A percentile compares a stretch with the other conserved stretches of the same genome.
Conservation (phyloP, 441 rosid genomes). For the Codiaeum variegatum region DNA sequence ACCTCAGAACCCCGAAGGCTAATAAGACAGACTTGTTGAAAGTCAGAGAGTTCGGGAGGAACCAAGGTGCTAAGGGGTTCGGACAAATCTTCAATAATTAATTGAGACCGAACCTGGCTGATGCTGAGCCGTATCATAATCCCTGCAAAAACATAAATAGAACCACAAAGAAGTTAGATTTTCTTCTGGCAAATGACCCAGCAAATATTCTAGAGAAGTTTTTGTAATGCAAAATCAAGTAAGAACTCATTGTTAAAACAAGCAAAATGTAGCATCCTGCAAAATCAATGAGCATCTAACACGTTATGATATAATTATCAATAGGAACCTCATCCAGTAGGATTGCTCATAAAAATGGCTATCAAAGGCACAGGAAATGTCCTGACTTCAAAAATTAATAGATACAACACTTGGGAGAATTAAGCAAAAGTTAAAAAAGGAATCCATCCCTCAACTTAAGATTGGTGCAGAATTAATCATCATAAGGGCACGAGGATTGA, state of each 20-base stretch:
- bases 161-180: background rate
- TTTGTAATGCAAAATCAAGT: background rate
- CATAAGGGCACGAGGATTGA: background rate
- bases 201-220: background rate
- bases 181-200: background rate
- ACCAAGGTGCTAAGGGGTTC: too few species aligned
- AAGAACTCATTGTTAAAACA: background rate
- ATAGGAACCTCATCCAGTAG: background rate
- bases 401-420: background rate
- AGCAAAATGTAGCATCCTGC: background rate
- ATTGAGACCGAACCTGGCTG: too few species aligned
- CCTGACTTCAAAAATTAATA: background rate
- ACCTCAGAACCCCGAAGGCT: too few species aligned
- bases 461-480: background rate
- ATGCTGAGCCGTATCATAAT: too few species aligned
- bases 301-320: background rate
- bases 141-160: constrained; percentile 15
- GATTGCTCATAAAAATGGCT: background rate
- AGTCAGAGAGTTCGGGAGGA: too few species aligned
- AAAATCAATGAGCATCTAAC: background rate
- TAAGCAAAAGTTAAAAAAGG: background rate
- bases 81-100: too few species aligned
- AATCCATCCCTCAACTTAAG: background rate
- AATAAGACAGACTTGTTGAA: too few species aligned
- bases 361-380: background rate